Conservation (phyloP, 352 stramenopile species). For the Phytophthora hibernalis region DNA sequence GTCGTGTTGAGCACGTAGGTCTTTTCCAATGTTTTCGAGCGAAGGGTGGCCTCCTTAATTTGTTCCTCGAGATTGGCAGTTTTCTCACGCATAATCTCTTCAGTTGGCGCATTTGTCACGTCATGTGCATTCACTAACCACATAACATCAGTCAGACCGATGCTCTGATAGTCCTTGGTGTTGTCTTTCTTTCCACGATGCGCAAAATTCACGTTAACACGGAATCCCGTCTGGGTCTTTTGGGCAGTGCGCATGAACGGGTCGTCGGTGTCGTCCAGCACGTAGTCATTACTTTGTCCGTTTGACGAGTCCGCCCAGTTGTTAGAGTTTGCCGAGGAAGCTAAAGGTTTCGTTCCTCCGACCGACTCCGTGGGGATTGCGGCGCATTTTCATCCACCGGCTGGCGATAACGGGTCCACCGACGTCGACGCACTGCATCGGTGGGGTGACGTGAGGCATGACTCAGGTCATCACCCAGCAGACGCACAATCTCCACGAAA, state of each 20-base stretch:
- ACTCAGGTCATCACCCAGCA: constrained; percentile 82
- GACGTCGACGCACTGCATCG: constrained; percentile 75
- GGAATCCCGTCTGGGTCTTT: constrained; percentile 88
- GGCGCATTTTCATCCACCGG: constrained; percentile 48
- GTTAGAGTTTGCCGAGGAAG: constrained; percentile 46
- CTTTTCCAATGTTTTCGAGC: constrained; percentile 72
- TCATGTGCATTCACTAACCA: constrained; percentile 89
- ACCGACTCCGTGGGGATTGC: constrained; percentile 59
- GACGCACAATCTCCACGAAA: constrained; percentile 78
- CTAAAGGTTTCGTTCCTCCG: constrained; percentile 46
- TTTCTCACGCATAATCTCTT: constrained; percentile 89
- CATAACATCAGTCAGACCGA: constrained; percentile 80
- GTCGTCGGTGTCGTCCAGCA: constrained; percentile 77
- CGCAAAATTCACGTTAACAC: constrained; percentile 87
- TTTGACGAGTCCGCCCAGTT: constrained; percentile 62
- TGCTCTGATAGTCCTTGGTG: constrained; percentile 91
- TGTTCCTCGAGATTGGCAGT: constrained; percentile 90
- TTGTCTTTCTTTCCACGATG: constrained; percentile 86
- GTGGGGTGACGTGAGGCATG: constrained; percentile 85
- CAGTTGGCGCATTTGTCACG: constrained; percentile 69
- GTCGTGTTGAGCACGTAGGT: constrained; percentile 76
- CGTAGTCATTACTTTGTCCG: constrained; percentile 41
- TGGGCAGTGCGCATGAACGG: constrained; percentile 87
- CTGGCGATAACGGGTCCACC: constrained; percentile 83
- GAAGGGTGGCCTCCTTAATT: constrained; percentile 84